Conservation (phyloP, 2,329 filamentous ascomycete species). For the Pseudogymnoascus sp. region DNA sequence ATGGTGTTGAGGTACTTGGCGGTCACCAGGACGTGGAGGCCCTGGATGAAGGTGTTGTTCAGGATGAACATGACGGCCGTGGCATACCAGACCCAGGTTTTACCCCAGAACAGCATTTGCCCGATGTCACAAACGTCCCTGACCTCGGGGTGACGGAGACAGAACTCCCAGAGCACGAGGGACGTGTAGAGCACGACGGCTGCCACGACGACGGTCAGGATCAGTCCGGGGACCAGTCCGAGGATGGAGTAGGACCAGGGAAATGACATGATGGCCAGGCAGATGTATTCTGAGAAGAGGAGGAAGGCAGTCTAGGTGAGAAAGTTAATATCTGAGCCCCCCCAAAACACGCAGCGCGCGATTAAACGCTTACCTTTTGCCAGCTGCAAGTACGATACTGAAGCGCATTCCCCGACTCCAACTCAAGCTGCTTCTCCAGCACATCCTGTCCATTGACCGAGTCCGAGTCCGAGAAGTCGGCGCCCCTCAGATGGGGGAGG, state of each 20-base stretch:
- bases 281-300: conserved; percentile 94
- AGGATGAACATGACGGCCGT: conserved; percentile 83
- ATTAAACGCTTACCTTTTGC: conserved; percentile 60
- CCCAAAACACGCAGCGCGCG: neutral
- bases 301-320: conserved; percentile 66
- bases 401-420: conserved; percentile 73
- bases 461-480: conserved; percentile 24
- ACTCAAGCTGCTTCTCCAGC: conserved; percentile 60
- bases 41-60: conserved; percentile 87
- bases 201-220: conserved; percentile 74
- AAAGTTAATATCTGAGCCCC: conserved; percentile 15
- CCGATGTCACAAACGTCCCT: conserved; percentile 92
- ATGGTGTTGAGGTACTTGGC: conserved; percentile 90
- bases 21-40: conserved; percentile 75
- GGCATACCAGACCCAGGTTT: conserved; percentile 63
- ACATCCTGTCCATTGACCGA: conserved; percentile 25
- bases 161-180: conserved; percentile 69
- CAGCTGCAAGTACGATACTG: conserved; percentile 91
- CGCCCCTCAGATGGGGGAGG: conserved; percentile 26
- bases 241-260: conserved; percentile 87
- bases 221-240: conserved; percentile 78
- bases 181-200: conserved; percentile 78
- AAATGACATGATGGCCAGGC: conserved; percentile 88
- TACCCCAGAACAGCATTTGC: conserved; percentile 88
- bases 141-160: conserved; percentile 81